These are phyloP conservation scores for Tausonia pullulans DNA, from an alignment of 1,284 basidiomycete species.

Conservation along the genomic window DNA sequence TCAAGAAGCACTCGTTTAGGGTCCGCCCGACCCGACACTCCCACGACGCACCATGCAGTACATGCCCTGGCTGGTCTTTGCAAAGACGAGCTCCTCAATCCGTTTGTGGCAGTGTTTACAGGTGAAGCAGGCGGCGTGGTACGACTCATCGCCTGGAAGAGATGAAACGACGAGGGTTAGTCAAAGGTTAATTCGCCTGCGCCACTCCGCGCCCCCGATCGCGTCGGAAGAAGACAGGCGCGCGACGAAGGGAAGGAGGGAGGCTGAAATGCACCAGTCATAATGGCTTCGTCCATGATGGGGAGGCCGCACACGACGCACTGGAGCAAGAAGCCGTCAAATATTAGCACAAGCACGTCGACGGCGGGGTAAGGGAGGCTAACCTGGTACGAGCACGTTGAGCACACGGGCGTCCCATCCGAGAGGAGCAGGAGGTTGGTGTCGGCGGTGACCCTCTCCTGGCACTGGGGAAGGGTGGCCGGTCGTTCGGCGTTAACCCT, in stretches of 20 bases:
- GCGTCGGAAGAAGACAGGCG: neutral
- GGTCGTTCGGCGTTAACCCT: neutral
- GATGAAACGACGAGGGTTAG: neutral
- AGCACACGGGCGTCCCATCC: conserved; percentile 93
- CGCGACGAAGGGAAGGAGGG: neutral
- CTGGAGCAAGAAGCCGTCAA: conserved; percentile 23
- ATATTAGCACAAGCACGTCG: neutral
- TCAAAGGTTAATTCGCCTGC: neutral
- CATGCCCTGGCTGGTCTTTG: conserved; percentile 95
- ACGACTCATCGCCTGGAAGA: conserved; percentile 73
- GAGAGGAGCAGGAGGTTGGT: conserved; percentile 91
- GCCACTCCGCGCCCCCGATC: neutral
- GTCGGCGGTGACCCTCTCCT: conserved; percentile 54
- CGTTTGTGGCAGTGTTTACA: conserved; percentile 88
- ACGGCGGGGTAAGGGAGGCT: conserved; percentile 17
- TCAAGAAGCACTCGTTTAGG: no score
- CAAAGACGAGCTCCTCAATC: conserved; percentile 96
- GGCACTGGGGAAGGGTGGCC: conserved; percentile 32
- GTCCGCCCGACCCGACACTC: no score
- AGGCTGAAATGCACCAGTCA: conserved; percentile 46
- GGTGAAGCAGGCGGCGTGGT: conserved; percentile 97
- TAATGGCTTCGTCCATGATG: conserved; percentile 94
- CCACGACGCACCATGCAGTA: conserved; percentile 70
- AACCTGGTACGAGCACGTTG: conserved; percentile 81
- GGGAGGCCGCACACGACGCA: conserved; percentile 85